Evolutionary conservation across 495 filamentous ascomycete genomes (phyloP).

Genomic region (Amniculicola lignicola): DNA sequence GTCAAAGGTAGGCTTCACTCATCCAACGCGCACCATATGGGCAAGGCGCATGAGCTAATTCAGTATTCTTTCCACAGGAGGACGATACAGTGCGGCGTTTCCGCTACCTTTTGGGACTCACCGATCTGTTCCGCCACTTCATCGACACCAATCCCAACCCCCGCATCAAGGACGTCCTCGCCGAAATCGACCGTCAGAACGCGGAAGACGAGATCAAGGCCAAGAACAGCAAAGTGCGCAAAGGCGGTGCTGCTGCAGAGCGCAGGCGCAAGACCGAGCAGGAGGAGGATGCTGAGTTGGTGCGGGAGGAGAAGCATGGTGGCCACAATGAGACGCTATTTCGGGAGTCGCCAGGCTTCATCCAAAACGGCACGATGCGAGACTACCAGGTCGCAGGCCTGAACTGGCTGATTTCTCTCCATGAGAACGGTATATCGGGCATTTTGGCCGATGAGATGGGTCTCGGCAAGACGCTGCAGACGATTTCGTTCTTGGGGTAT

Average conservation of each 20-base stretch:
- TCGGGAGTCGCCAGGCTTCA: conserved; percentile 83
- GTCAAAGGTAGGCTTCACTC: conserved; percentile 65
- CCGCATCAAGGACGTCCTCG: conserved; percentile 83
- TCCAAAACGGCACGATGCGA: conserved; percentile 83
- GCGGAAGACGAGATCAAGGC: conserved; percentile 64
- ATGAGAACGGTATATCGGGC: conserved; percentile 98
- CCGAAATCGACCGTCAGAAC: conserved; percentile 89
- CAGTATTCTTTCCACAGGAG: conserved; percentile 55
- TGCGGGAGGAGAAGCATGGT: conserved; percentile 85
- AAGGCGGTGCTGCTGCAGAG: conserved; percentile 78
- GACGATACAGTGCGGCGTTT: conserved; percentile 94
- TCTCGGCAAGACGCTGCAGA: conserved; percentile 90
- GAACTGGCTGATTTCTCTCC: conserved; percentile 97
- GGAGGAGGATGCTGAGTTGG: conserved; percentile 93
- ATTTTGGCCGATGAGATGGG: conserved; percentile 99
- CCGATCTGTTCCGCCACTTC: conserved; percentile 97
- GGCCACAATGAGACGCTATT: conserved; percentile 85
- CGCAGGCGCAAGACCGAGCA: conserved; percentile 87
- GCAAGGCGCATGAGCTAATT: not conserved
- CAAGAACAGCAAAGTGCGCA: conserved; percentile 70
- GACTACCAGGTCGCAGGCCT: conserved; percentile 93
- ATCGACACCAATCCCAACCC: conserved; percentile 96
- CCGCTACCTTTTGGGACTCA: conserved; percentile 90
- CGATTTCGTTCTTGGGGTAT: conserved; percentile 87
- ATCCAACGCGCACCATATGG: not conserved